These are phyloP conservation scores for Carex sylvatica DNA, from an alignment of 202 grass and related monocot species.

Conservation along the genomic window DNA sequence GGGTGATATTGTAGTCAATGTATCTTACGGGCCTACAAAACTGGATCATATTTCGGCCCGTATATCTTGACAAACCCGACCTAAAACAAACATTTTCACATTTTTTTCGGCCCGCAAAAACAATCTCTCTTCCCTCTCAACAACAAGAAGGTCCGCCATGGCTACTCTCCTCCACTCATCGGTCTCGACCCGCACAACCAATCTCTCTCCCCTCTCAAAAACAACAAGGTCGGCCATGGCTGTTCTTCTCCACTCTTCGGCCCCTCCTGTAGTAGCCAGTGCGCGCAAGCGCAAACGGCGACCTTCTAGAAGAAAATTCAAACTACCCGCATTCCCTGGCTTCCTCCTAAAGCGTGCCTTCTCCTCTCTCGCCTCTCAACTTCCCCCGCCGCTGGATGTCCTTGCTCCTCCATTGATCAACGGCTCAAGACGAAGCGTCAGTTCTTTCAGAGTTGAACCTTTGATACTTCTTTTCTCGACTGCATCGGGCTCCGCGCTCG, in stretches of 20 bases:
- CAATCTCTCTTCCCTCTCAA: neutral
- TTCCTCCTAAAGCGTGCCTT: constrained; percentile 11
- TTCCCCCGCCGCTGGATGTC: constrained; percentile 10
- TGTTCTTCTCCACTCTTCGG: neutral
- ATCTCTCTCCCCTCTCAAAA: neutral
- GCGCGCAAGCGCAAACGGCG: constrained; percentile 1
- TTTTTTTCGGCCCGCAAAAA: neutral
- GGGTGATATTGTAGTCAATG: too few species aligned
- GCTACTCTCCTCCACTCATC: neutral
- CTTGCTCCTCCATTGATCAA: constrained; percentile 1
- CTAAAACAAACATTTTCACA: neutral
- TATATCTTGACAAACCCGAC: neutral
- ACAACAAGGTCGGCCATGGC: neutral
- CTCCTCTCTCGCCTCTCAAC: neutral
- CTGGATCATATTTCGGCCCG: neutral
- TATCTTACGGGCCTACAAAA: neutral
- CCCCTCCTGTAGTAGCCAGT: neutral
- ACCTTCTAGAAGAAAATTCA: constrained; percentile 1
- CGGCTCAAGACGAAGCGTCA: neutral
- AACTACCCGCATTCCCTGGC: neutral
- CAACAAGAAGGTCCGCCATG: neutral
- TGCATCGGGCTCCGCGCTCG: neutral
- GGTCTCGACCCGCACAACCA: neutral
- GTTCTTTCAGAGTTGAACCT: neutral
- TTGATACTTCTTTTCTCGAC: neutral